Evolutionary conservation across 1,284 basidiomycete genomes (phyloP).

Genomic region (Puccinia horiana): DNA sequence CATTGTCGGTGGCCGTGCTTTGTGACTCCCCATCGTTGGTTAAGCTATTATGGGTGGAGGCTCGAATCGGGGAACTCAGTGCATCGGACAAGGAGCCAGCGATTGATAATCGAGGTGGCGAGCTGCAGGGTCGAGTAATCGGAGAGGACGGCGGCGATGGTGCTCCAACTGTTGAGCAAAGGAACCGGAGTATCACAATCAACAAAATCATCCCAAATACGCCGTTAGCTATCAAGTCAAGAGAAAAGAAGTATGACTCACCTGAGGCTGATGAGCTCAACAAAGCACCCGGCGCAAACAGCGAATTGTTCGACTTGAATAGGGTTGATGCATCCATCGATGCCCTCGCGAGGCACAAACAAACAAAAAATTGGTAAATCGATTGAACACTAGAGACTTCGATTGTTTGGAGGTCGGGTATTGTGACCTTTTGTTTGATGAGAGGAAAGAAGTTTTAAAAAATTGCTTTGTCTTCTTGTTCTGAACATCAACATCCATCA

Average conservation of each 20-base stretch:
- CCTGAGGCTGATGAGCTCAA: conserved; percentile 1
- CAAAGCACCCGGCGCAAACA: not conserved
- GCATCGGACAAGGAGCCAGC: not conserved
- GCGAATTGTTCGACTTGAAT: not conserved
- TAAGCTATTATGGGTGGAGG: not conserved
- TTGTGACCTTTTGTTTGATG: no score
- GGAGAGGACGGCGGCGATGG: not conserved
- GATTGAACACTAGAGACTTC: not conserved
- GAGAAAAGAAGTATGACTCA: not conserved
- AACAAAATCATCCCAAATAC: not conserved
- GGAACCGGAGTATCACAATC: no score
- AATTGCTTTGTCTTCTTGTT: no score
- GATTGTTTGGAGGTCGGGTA: no score
- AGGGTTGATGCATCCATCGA: not conserved
- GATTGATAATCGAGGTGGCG: not conserved
- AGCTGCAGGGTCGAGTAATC: not conserved
- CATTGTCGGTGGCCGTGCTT: not conserved
- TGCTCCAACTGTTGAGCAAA: not conserved
- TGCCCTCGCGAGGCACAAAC: not conserved
- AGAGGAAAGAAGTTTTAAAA: no score
- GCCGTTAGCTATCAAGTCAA: not conserved
- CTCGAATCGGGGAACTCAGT: not conserved
- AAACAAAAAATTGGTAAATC: not conserved
- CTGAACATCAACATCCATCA: no score
- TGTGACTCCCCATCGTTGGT: not conserved